Conservation (phyloP, 495 filamentous ascomycete genomes). For the Aspergillus leporis region DNA sequence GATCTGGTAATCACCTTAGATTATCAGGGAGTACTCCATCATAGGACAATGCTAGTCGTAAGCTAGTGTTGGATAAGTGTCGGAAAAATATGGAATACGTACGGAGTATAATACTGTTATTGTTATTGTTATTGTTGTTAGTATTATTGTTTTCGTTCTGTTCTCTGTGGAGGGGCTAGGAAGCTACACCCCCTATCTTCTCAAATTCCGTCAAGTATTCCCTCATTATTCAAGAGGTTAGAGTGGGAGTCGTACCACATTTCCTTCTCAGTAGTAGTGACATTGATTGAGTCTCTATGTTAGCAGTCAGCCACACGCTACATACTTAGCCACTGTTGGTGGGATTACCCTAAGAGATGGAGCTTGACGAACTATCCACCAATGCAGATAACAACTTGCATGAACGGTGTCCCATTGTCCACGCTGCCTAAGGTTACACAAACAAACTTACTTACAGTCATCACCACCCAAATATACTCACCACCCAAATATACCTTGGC, state of each 20-base stretch:
- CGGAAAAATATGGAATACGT: background rate
- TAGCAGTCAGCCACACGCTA: conserved; percentile 21
- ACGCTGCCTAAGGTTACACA: conserved; percentile 2
- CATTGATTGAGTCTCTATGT: conserved; percentile 11
- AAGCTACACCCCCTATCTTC: background rate
- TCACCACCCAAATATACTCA: background rate
- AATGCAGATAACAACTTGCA: conserved; percentile 15
- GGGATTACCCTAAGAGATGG: conserved; percentile 6
- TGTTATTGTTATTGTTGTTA: too few relatives aligned
- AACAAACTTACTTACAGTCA: conserved; percentile 1
- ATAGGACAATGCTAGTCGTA: background rate
- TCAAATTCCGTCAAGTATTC: background rate
- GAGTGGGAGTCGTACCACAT: background rate
- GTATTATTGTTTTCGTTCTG: background rate
- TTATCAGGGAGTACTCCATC: background rate
- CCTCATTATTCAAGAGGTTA: background rate
- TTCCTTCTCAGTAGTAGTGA: background rate
- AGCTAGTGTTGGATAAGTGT: background rate
- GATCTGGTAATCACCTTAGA: background rate
- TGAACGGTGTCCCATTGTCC: conserved; percentile 16
- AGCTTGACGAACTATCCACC: conserved; percentile 13
- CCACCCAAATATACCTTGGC: background rate
- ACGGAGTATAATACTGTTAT: background rate
- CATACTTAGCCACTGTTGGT: conserved; percentile 17
- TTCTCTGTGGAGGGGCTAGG: background rate